A percentile compares a stretch with the other conserved stretches of the same genome.
These are phyloP conservation scores for Corylus heterophylla DNA, from an alignment of 306 rosid species.

Conservation along the genomic window DNA sequence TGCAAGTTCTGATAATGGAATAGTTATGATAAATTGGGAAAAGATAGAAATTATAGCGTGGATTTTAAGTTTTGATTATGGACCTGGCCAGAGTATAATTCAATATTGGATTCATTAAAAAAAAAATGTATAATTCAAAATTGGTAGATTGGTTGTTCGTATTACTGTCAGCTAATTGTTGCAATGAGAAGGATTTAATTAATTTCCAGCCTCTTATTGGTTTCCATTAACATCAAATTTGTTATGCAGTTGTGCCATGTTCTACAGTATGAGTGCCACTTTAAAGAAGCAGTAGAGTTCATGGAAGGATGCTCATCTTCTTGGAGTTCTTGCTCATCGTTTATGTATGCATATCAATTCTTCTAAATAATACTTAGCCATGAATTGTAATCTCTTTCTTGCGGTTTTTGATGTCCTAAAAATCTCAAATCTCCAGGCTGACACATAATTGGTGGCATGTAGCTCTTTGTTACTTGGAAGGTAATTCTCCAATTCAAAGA, in stretches of 20 bases:
- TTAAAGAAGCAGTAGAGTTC: constrained; percentile 82
- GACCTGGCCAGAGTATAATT: not conserved
- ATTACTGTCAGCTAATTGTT: constrained; percentile 6
- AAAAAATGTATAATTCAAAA: not conserved
- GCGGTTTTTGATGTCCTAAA: constrained; percentile 15
- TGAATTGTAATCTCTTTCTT: constrained; percentile 8
- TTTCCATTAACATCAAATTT: constrained; percentile 26
- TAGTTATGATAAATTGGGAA: not conserved
- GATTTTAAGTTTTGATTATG: constrained; percentile 18
- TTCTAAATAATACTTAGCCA: constrained; percentile 9
- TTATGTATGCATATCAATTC: constrained; percentile 54
- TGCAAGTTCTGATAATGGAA: not conserved
- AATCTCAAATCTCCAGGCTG: constrained; percentile 52
- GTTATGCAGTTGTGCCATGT: constrained; percentile 83
- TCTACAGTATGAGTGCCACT: constrained; percentile 69
- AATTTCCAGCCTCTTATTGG: constrained; percentile 1
- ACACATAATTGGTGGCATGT: constrained; percentile 99
- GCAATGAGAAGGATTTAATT: constrained; percentile 4
- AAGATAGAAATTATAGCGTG: not conserved
- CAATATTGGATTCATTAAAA: not conserved
- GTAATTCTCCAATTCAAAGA: constrained; percentile 55
- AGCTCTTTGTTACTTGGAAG: constrained; percentile 90
- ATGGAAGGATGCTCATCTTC: constrained; percentile 79
- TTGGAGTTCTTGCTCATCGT: constrained; percentile 63
- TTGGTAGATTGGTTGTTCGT: not conserved